Base-by-base conservation (phyloP, 768 basidiomycete species). In the Galerina marginata region DNA sequence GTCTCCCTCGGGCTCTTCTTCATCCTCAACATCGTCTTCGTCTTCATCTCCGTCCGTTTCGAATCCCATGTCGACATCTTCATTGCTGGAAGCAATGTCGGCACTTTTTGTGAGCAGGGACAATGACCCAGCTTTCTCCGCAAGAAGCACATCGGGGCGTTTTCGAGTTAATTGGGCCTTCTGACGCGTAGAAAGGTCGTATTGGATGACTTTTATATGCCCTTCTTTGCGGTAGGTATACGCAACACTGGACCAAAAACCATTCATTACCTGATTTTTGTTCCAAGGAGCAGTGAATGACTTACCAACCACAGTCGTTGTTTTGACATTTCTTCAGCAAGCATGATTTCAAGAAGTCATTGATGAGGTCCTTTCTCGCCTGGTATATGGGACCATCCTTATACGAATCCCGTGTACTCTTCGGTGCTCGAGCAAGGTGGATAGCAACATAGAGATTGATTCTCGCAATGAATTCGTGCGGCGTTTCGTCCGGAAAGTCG, bases 181-280 rank as follows among this genome's bases (percentile, higher is more conserved):
- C 72, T 94, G 89, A 74, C 95, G 96, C 2, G 73, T 52, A 6
- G 92, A 81, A 36, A 99, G 82, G 67, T 96, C 95, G 69, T 93
- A 93, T 77, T 99, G 95, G 70, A 99, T 90, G 56, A 99, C 84
- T 77, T 98, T 99, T 52, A 91, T 93, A 73, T 92, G 83, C 0
- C 93, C 94, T 70, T 99, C 97, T 74, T 94, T 98, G 54, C 96
- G 90, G 75, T 92, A 94, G 0, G 95, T 93, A 71, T 93, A 95
- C 2, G 84, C 88, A 65, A 83, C 75, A 29, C 94, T 96, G 64
- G 2, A 40, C 36, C 64, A 39, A 39, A 20, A 59, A 51, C 40
- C 65, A 12, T 29, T 62, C 42, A n/a, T 56, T 6, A 26, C 50
- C 26, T 42, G 63, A 58, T 48, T 54, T 40, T 9, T 33, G 15